These are phyloP conservation scores for Deinandra increscens DNA, from an alignment of 129 eudicot species.

Conservation along the genomic window DNA sequence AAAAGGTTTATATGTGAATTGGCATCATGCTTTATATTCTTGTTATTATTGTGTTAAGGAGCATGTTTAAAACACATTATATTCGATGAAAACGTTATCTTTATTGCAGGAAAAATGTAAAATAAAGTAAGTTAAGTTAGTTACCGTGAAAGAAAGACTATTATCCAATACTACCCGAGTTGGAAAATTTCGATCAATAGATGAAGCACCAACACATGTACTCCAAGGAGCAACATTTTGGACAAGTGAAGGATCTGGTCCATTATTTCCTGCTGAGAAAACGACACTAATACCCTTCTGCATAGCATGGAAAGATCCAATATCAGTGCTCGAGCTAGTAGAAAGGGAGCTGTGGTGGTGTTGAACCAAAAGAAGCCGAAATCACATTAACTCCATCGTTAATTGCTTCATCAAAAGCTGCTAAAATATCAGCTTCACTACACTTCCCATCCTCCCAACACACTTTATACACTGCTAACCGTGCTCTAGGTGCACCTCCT, in stretches of 20 bases:
- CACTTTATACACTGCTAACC: slow-evolving; percentile 72
- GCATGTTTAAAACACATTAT: not conserved
- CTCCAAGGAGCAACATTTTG: slow-evolving; percentile 78
- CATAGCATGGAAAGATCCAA: slow-evolving; percentile 77
- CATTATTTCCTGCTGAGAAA: slow-evolving; percentile 75
- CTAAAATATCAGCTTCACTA: slow-evolving; percentile 60
- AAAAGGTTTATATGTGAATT: not conserved
- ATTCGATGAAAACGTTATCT: not conserved
- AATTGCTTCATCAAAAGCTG: slow-evolving; percentile 75
- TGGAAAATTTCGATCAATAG: slow-evolving; percentile 65
- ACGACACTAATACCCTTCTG: slow-evolving; percentile 62
- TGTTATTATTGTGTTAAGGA: slow-evolving; percentile 1
- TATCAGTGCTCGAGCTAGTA: slow-evolving; percentile 40
- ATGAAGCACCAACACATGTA: slow-evolving; percentile 63
- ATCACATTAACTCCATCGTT: slow-evolving; percentile 65
- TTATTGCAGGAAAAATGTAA: not conserved
- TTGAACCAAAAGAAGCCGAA: slow-evolving; percentile 56
- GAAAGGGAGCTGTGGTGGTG: slow-evolving; percentile 47
- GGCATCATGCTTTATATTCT: not conserved
- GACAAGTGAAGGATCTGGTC: slow-evolving; percentile 56
- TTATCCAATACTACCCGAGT: slow-evolving; percentile 42
- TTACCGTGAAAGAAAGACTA: slow-evolving; percentile 40
- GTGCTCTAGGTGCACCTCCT: slow-evolving; percentile 78
- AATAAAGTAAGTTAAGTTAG: slow-evolving; percentile 2
- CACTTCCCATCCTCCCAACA: slow-evolving; percentile 71